phyloP scores from a whole-genome alignment of 805 yeast species.

The Blastobotrys mokoenaii region DNA sequence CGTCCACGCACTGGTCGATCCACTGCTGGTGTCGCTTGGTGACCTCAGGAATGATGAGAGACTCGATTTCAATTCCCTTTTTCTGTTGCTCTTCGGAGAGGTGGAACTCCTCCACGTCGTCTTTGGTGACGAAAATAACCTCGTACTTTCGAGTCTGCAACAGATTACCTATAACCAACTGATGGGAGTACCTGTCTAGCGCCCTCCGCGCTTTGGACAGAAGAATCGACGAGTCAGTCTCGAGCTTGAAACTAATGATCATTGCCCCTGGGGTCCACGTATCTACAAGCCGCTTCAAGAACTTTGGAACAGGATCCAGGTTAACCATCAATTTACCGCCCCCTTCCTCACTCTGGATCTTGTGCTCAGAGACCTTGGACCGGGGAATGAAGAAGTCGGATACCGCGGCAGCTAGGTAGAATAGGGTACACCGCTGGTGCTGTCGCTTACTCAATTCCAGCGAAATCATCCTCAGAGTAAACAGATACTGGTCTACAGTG shows the following conservation, averaged over 20 bases:
- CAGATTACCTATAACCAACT: constrained; percentile 87
- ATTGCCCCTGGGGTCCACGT: constrained; percentile 93
- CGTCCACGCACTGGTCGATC: constrained; percentile 32
- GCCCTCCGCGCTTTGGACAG: constrained; percentile 73
- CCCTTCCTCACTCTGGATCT: constrained; percentile 69
- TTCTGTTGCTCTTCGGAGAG: constrained; percentile 36
- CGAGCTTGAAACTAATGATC: constrained; percentile 91
- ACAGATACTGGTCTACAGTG: constrained; percentile 88
- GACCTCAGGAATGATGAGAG: constrained; percentile 71
- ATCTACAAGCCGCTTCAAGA: constrained; percentile 77
- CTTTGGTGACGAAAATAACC: constrained; percentile 71
- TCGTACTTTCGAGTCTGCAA: constrained; percentile 81
- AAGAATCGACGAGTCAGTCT: constrained; percentile 69
- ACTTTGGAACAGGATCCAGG: constrained; percentile 94
- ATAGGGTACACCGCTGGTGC: constrained; percentile 42
- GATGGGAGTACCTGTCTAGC: constrained; percentile 78
- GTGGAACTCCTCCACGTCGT: constrained; percentile 24
- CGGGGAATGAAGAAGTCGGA: constrained; percentile 91
- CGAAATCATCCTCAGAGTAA: constrained; percentile 66
- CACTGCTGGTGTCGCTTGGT: constrained; percentile 54
- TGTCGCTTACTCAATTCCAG: constrained; percentile 40
- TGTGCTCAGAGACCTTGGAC: constrained; percentile 82
- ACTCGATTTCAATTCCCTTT: constrained; percentile 58
- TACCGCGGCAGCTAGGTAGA: constrained; percentile 95
- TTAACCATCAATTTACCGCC: constrained; percentile 75